Evolutionary conservation across 495 filamentous ascomycete species (phyloP).

Genomic region (Penicillium tannophilum): DNA sequence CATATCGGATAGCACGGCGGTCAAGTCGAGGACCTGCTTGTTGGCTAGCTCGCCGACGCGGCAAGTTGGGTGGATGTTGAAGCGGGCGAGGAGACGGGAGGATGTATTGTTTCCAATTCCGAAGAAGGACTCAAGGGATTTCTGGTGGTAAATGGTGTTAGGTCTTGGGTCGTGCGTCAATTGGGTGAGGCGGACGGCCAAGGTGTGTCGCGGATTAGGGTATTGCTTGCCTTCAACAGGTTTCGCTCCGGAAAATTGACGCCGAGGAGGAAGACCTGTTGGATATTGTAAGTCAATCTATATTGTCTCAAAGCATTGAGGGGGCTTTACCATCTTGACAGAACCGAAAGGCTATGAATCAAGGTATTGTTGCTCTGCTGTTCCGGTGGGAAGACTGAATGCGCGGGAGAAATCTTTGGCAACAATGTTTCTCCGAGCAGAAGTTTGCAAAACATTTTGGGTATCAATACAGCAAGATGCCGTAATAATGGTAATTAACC

Average conservation of each 20-base stretch:
- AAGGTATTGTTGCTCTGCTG: not conserved
- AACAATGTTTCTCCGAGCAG: constrained; percentile 40
- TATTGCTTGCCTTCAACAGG: constrained; percentile 70
- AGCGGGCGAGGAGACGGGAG: constrained; percentile 76
- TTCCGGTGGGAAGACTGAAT: constrained; percentile 4
- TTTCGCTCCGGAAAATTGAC: constrained; percentile 80
- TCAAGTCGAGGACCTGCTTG: constrained; percentile 75
- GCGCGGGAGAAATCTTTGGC: constrained; percentile 31
- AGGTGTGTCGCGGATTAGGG: constrained; percentile 8
- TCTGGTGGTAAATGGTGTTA: constrained; percentile 49
- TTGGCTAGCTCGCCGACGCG: constrained; percentile 69
- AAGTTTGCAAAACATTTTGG: constrained; percentile 2
- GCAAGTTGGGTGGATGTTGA: constrained; percentile 80
- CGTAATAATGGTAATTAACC: constrained; percentile 17
- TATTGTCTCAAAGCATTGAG: not conserved
- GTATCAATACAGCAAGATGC: not conserved
- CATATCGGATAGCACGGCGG: constrained; percentile 82
- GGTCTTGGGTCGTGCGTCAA: constrained; percentile 14
- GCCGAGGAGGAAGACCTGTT: constrained; percentile 78
- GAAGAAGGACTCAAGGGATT: constrained; percentile 86
- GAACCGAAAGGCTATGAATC: not conserved
- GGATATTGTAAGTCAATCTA: not conserved
- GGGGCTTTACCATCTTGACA: not conserved
- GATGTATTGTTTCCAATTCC: constrained; percentile 78
- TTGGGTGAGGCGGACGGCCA: not conserved